Evolutionary conservation across 2,329 filamentous ascomycete genomes (phyloP).

Genomic region (Penicillium sclerotigenum): DNA sequence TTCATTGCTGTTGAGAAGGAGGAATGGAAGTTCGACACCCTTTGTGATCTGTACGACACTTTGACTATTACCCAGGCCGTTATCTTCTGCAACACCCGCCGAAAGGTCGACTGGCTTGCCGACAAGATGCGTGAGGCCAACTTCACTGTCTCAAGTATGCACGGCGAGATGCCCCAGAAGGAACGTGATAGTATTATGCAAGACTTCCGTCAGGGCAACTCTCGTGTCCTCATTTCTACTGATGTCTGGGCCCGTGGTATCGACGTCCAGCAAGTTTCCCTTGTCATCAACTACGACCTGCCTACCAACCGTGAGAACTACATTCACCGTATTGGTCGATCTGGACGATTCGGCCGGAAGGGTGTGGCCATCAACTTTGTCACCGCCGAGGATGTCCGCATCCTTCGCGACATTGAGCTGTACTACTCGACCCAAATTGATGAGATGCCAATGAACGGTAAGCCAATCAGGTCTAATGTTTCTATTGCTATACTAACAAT

Average conservation of each 20-base stretch:
- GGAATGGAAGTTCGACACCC: conserved; percentile 99
- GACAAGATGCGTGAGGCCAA: conserved; percentile 98
- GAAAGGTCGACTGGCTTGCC: conserved; percentile 99
- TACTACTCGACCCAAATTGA: conserved; percentile 99
- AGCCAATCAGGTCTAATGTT: conserved; percentile 43
- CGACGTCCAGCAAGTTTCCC: conserved; percentile 98
- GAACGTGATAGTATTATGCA: conserved; percentile 99
- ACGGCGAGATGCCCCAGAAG: conserved; percentile 97
- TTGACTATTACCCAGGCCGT: conserved; percentile 99
- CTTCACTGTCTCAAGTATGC: conserved; percentile 99
- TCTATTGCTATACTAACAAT: not conserved
- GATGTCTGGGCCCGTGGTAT: conserved; percentile 98
- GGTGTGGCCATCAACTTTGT: conserved; percentile 99
- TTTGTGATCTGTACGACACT: conserved; percentile 98
- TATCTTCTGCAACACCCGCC: conserved; percentile 99
- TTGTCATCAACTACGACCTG: conserved; percentile 99
- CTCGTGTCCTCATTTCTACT: conserved; percentile 96
- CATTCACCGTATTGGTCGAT: conserved; percentile 99
- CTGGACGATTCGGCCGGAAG: conserved; percentile 99
- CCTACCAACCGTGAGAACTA: conserved; percentile 99
- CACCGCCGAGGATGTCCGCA: conserved; percentile 96
- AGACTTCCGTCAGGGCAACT: conserved; percentile 98
- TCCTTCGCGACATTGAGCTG: conserved; percentile 99
- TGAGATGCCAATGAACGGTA: conserved; percentile 98
- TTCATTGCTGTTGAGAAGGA: conserved; percentile 99